Conservation (phyloP, 495 filamentous ascomycete species). For the Hypoxylon trugodes region DNA sequence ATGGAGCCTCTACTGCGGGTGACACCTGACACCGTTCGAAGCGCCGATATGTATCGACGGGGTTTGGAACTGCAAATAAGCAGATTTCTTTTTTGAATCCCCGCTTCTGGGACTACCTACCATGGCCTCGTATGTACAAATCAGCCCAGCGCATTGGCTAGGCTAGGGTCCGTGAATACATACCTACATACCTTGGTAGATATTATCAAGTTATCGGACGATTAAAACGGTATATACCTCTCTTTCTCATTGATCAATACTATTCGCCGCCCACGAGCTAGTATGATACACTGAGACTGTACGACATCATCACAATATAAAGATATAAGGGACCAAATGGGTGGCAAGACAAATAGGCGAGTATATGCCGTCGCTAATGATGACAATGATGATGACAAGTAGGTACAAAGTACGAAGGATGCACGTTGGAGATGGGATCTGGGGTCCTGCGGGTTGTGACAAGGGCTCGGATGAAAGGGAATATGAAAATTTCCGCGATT, state of each 20-base stretch:
- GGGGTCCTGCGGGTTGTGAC: constrained; percentile 24
- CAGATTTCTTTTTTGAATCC: constrained; percentile 20
- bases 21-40: constrained; percentile 15
- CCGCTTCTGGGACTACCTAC: constrained; percentile 18
- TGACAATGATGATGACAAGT: neutral
- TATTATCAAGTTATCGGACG: constrained; percentile 22
- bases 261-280: too few relatives aligned
- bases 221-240: constrained; percentile 2
- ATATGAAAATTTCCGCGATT: constrained; percentile 36
- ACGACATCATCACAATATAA: too few relatives aligned
- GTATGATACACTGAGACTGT: too few relatives aligned
- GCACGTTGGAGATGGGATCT: constrained; percentile 33
- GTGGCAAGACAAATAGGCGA: neutral
- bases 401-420: constrained; percentile 27
- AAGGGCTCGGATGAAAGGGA: constrained; percentile 41
- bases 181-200: too few relatives aligned
- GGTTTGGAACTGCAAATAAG: constrained; percentile 18
- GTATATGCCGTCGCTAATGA: neutral
- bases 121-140: constrained; percentile 19
- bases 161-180: constrained; percentile 5
- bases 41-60: constrained; percentile 28
- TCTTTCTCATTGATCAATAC: too few relatives aligned
- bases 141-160: constrained; percentile 30
- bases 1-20: constrained; percentile 16
- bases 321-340: too few relatives aligned